Conservation (phyloP, 2,329 filamentous ascomycete species). For the Aspergillus hiratsukae region DNA sequence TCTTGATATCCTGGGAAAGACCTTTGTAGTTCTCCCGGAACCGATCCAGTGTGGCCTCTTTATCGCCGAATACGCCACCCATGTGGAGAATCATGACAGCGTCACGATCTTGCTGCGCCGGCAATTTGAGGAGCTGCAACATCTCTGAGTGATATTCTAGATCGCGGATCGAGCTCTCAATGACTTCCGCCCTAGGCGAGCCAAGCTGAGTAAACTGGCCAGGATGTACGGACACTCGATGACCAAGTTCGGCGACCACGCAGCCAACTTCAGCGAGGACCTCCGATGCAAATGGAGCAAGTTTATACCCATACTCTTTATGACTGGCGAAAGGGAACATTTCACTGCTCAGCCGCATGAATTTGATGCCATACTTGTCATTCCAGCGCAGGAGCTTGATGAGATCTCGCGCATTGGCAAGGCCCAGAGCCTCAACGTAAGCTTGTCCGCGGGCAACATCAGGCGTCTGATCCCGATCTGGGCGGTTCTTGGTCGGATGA, state of each 20-base stretch:
- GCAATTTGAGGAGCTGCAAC: constrained; percentile 70
- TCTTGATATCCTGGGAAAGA: constrained; percentile 67
- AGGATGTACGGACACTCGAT: constrained; percentile 84
- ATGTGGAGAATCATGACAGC: constrained; percentile 94
- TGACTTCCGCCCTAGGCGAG: constrained; percentile 72
- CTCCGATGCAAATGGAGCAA: constrained; percentile 77
- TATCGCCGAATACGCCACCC: constrained; percentile 87
- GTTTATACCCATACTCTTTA: constrained; percentile 75
- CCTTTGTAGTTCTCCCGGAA: constrained; percentile 70
- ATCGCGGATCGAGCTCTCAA: constrained; percentile 72
- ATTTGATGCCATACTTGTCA: constrained; percentile 83
- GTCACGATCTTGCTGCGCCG: constrained; percentile 72
- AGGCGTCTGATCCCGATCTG: constrained; percentile 66
- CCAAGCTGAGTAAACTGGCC: constrained; percentile 91
- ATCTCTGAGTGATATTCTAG: constrained; percentile 85
- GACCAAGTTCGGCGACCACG: constrained; percentile 71
- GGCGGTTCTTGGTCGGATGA: constrained; percentile 80
- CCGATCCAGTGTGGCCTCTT: constrained; percentile 68
- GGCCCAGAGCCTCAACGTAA: constrained; percentile 71
- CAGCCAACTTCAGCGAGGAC: constrained; percentile 70
- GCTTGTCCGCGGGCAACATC: constrained; percentile 62
- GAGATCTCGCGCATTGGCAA: constrained; percentile 80
- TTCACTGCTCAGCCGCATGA: constrained; percentile 86
- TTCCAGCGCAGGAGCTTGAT: constrained; percentile 89
- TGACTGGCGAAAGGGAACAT: constrained; percentile 98